phyloP scores from a whole-genome alignment of 1,139 yeast species.

The Taphrina flavorubra region DNA sequence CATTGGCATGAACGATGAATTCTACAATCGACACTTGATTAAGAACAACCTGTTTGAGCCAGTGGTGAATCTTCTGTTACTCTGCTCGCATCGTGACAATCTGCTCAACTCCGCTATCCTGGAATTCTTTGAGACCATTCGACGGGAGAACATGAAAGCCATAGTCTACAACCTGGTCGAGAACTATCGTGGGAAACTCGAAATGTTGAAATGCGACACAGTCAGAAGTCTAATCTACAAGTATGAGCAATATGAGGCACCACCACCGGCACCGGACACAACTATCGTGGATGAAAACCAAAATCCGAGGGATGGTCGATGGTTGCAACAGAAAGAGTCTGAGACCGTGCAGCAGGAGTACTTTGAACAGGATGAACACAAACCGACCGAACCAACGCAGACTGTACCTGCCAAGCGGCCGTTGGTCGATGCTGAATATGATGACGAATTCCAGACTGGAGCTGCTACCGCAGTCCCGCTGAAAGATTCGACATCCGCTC shows the following conservation, averaged over 20 bases:
- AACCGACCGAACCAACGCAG: slow-evolving; percentile 46
- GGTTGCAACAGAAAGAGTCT: slow-evolving; percentile 42
- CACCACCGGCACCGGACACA: slow-evolving; percentile 49
- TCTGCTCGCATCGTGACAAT: slow-evolving; percentile 62
- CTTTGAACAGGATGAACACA: slow-evolving; percentile 47
- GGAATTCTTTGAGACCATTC: slow-evolving; percentile 68
- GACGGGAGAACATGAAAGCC: slow-evolving; percentile 48
- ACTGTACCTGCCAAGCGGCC: slow-evolving; percentile 29
- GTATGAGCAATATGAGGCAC: slow-evolving; percentile 42
- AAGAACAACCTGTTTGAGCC: slow-evolving; percentile 61
- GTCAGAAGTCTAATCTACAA: slow-evolving; percentile 37
- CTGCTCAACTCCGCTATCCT: slow-evolving; percentile 77
- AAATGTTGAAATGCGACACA: slow-evolving; percentile 50
- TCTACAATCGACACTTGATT: slow-evolving; percentile 63
- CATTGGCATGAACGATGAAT: slow-evolving; percentile 65
- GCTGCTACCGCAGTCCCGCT: background rate
- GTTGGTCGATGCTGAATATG: slow-evolving; percentile 32
- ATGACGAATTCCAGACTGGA: slow-evolving; percentile 6
- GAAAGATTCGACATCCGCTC: background rate
- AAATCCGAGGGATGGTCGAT: slow-evolving; percentile 40
- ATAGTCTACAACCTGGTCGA: slow-evolving; percentile 61
- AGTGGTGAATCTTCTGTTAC: slow-evolving; percentile 60
- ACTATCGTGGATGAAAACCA: slow-evolving; percentile 49
- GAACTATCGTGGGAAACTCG: slow-evolving; percentile 48
- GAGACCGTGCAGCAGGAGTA: slow-evolving; percentile 43